These are phyloP conservation scores for Trichophyton rubrum DNA, from an alignment of 2,329 filamentous ascomycete genomes.

Conservation along the genomic window DNA sequence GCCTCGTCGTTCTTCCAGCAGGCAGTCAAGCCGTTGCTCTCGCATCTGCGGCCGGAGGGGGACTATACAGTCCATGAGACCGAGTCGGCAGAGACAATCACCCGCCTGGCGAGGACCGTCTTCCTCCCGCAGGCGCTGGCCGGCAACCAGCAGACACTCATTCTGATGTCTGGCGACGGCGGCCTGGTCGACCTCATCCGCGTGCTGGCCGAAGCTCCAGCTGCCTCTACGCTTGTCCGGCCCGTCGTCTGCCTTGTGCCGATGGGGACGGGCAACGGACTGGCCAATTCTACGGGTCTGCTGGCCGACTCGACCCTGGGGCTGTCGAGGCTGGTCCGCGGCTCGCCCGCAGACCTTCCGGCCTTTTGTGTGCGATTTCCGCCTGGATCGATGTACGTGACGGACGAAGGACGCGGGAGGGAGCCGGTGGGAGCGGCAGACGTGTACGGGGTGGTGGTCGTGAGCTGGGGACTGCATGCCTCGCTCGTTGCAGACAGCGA, in stretches of 20 bases:
- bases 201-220: constrained; percentile 34
- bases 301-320: constrained; percentile 26
- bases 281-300: constrained; percentile 30
- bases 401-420: constrained; percentile 36
- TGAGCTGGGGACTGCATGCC: constrained; percentile 82
- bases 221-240: constrained; percentile 26
- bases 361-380: constrained; percentile 52
- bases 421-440: constrained; percentile 17
- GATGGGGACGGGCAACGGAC: constrained; percentile 39
- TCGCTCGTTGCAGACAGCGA: constrained; percentile 84
- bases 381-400: constrained; percentile 38
- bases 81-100: constrained; percentile 49
- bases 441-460: constrained; percentile 65
- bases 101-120: constrained; percentile 44
- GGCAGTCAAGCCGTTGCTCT: constrained; percentile 46
- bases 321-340: constrained; percentile 49
- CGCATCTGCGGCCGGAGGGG: constrained; percentile 30
- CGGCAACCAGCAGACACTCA: constrained; percentile 45
- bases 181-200: constrained; percentile 76
- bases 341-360: constrained; percentile 44
- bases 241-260: constrained; percentile 46
- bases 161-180: constrained; percentile 80
- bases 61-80: constrained; percentile 50
- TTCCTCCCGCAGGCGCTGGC: constrained; percentile 40
- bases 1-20: constrained; percentile 45